Conservation (phyloP, 2,329 filamentous ascomycete genomes). For the Fusarium heterosporum region DNA sequence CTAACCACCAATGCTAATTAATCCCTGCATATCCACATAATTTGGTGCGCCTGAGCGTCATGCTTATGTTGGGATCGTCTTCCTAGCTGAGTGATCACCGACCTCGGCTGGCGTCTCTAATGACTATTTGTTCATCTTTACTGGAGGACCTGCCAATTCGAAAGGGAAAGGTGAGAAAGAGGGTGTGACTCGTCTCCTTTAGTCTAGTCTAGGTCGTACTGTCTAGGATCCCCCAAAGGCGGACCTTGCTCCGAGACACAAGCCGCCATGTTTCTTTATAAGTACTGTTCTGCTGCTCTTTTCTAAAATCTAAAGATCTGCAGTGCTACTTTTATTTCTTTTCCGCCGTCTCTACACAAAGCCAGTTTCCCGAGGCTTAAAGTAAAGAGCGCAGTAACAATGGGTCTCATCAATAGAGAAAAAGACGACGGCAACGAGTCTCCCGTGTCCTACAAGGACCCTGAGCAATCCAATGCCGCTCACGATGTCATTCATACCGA, state of each 20-base stretch:
- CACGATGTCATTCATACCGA: constrained; percentile 28
- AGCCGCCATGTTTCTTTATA: constrained; percentile 23
- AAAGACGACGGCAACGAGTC: constrained; percentile 41
- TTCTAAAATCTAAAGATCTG: constrained; percentile 17
- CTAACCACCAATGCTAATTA: constrained; percentile 8
- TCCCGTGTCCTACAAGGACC: constrained; percentile 41
- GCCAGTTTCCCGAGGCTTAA: neutral
- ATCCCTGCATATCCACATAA: constrained; percentile 2
- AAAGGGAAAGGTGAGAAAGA: neutral
- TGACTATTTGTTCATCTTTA: constrained; percentile 20
- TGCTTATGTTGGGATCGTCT: constrained; percentile 10
- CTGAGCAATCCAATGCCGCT: constrained; percentile 30
- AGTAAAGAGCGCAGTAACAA: constrained; percentile 3
- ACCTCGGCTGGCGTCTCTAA: constrained; percentile 35
- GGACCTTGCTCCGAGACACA: constrained; percentile 32
- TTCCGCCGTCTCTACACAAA: neutral
- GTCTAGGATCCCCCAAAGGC: constrained; percentile 12
- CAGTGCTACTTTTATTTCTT: constrained; percentile 10
- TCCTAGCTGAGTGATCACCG: constrained; percentile 23
- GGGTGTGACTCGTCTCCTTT: constrained; percentile 17
- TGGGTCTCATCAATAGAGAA: constrained; percentile 31
- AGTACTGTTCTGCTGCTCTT: constrained; percentile 15
- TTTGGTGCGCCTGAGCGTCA: constrained; percentile 11
- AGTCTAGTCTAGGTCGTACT: constrained; percentile 2
- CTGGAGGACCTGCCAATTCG: neutral